phyloP scores from a whole-genome alignment of 129 eudicot species.

The Artemisia tridentata region DNA sequence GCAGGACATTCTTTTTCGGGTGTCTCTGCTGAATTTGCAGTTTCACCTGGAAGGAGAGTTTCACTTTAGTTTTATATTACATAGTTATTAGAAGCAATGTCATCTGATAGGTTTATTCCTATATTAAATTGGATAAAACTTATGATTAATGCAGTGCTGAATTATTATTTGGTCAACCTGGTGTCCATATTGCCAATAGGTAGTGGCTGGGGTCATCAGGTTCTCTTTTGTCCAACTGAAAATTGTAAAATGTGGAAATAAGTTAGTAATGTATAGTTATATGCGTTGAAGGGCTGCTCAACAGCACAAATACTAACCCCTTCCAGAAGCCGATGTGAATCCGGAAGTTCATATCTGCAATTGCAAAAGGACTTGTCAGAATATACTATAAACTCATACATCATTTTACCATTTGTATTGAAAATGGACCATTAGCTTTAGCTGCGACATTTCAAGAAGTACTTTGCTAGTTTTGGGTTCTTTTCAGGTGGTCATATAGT shows the following conservation, averaged over 20 bases:
- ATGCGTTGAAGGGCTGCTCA: not conserved
- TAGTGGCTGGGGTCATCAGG: constrained; percentile 94
- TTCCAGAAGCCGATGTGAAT: constrained; percentile 67
- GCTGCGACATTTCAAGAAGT: too few relatives aligned
- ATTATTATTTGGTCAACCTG: constrained; percentile 52
- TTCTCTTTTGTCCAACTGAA: constrained; percentile 80
- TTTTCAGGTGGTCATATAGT: not conserved
- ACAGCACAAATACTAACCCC: constrained; percentile 52
- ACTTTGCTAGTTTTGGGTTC: not conserved
- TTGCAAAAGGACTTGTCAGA: constrained; percentile 9
- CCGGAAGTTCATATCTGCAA: constrained; percentile 95
- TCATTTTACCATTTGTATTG: too few relatives aligned
- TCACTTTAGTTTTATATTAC: not conserved
- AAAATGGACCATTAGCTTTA: too few relatives aligned
- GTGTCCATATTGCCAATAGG: constrained; percentile 96
- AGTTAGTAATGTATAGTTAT: constrained; percentile 10
- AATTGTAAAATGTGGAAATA: constrained; percentile 17
- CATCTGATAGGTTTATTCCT: not conserved
- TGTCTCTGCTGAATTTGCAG: constrained; percentile 10
- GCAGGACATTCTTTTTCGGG: not conserved
- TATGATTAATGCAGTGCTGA: not conserved
- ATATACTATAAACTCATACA: not conserved
- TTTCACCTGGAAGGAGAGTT: constrained; percentile 8
- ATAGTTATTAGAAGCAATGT: not conserved
- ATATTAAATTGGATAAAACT: constrained; percentile 22